Percentiles rank a stretch among this genome's conserved stretches.
Conservation (phyloP, 73 alveolate species). For the Paramecium bursaria region DNA sequence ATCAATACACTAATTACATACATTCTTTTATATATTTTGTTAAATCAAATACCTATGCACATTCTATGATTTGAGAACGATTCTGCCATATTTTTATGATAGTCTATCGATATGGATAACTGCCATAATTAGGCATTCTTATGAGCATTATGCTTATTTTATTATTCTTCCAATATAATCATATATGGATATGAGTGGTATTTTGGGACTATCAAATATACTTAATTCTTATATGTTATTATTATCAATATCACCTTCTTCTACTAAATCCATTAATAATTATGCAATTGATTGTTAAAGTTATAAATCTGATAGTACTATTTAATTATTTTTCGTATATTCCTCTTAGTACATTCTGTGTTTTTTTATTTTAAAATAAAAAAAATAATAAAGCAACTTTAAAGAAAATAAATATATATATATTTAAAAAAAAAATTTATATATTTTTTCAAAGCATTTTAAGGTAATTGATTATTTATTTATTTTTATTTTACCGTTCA, state of each 20-base stretch:
- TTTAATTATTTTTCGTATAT: no score
- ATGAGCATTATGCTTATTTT: slow-evolving; percentile 73
- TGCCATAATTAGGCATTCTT: slow-evolving; percentile 71
- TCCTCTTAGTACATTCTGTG: no score
- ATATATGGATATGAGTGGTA: slow-evolving; percentile 71
- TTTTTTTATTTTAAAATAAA: no score
- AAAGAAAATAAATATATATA: no score
- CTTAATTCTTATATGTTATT: slow-evolving; percentile 38
- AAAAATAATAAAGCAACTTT: no score
- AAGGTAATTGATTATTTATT: no score
- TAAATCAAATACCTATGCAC: slow-evolving; percentile 75
- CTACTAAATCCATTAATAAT: slow-evolving; percentile 49
- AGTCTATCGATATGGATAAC: slow-evolving; percentile 75
- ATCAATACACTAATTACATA: slow-evolving; percentile 70
- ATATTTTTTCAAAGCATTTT: no score
- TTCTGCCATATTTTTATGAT: slow-evolving; percentile 62
- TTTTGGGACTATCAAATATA: slow-evolving; percentile 50
- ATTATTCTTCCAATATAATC: slow-evolving; percentile 69
- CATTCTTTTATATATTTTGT: background rate
- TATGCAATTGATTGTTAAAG: no score
- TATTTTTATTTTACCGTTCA: no score
- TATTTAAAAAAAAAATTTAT: no score
- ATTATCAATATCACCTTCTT: slow-evolving; percentile 51
- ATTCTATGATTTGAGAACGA: slow-evolving; percentile 40
- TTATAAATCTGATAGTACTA: no score